Conservation (phyloP, 2,329 filamentous ascomycete genomes). For the Zymoseptoria tritici region DNA sequence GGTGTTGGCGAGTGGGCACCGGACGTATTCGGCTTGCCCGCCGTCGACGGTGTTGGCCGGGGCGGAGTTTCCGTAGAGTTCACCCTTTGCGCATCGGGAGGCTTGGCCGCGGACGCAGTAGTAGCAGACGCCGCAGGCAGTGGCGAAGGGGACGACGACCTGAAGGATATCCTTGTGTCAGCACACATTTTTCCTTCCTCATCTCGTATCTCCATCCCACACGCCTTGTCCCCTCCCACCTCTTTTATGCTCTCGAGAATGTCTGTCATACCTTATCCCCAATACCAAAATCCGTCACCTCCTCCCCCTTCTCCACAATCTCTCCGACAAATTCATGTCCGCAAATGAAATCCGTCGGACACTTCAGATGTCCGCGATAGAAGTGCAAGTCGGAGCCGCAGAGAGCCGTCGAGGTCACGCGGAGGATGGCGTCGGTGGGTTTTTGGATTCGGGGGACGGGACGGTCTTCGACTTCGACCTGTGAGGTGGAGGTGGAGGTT, state of each 20-base stretch:
- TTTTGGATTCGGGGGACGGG: slow-evolving; percentile 69
- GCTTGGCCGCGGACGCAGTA: slow-evolving; percentile 74
- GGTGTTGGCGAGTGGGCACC: slow-evolving; percentile 71
- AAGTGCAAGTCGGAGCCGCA: slow-evolving; percentile 87
- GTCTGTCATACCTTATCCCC: slow-evolving; percentile 50
- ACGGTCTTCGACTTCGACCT: slow-evolving; percentile 65
- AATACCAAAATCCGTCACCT: slow-evolving; percentile 59
- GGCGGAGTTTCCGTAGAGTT: slow-evolving; percentile 53
- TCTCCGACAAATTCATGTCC: slow-evolving; percentile 82
- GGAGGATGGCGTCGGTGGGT: slow-evolving; percentile 70
- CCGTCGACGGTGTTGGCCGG: slow-evolving; percentile 28
- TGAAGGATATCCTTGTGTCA: slow-evolving; percentile 28
- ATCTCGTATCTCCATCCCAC: background rate
- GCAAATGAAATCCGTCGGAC: slow-evolving; percentile 54
- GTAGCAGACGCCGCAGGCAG: slow-evolving; percentile 71
- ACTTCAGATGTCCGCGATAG: slow-evolving; percentile 72
- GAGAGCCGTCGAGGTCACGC: slow-evolving; percentile 73
- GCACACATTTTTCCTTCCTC: background rate
- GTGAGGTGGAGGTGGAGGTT: background rate
- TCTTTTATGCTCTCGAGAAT: background rate
- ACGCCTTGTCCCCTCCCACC: background rate
- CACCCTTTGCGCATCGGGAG: slow-evolving; percentile 63
- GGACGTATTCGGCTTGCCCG: slow-evolving; percentile 42
- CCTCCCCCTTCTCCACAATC: slow-evolving; percentile 59
- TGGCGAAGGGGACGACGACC: slow-evolving; percentile 76